Evolutionary conservation across 1,139 yeast species (phyloP).

Genomic region (Nematodospora anomalae): DNA sequence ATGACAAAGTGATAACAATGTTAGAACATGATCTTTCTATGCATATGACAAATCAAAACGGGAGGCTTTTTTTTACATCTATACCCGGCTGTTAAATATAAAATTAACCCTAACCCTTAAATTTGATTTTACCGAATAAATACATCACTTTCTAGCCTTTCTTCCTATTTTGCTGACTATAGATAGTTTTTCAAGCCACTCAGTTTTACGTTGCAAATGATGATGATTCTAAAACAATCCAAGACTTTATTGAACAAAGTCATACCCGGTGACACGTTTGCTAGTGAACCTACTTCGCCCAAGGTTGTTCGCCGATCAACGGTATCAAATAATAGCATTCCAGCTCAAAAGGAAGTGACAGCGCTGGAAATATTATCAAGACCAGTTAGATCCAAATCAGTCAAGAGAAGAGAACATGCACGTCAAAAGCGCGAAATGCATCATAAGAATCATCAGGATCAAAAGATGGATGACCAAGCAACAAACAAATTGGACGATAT

Average conservation of each 20-base stretch:
- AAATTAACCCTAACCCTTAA: no score
- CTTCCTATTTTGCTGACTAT: no score
- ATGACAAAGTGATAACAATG: no score
- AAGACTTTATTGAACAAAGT: constrained; percentile 11
- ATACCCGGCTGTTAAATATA: no score
- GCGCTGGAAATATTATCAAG: constrained; percentile 1
- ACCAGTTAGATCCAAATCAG: background rate
- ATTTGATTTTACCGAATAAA: no score
- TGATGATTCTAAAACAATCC: constrained; percentile 12
- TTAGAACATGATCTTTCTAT: no score
- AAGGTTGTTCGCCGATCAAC: constrained; percentile 1
- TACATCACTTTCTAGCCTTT: no score
- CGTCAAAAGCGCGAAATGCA: background rate
- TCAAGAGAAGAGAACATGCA: constrained; percentile 1
- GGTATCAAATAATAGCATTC: background rate
- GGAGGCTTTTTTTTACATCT: no score
- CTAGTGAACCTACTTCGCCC: constrained; percentile 1
- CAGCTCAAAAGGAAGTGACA: background rate
- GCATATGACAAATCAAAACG: no score
- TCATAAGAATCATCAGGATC: constrained; percentile 1
- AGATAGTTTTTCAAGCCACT: no score
- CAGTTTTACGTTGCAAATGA: no score
- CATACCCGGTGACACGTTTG: constrained; percentile 8
- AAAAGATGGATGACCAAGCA: background rate
- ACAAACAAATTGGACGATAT: background rate